Base-by-base conservation (phyloP, 176 grass and related monocot species). In the Avena sativa region DNA sequence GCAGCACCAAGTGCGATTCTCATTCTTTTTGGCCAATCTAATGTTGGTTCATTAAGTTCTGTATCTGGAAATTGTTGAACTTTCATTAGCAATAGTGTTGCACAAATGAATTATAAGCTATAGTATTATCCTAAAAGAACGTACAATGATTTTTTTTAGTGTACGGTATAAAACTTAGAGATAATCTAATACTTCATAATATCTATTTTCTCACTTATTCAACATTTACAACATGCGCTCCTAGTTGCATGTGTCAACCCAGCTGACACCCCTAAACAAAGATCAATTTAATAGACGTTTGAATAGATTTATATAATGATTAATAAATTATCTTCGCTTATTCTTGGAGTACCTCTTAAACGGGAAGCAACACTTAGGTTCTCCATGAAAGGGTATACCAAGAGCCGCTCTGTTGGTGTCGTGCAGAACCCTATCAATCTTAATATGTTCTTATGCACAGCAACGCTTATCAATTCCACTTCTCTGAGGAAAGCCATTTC, bases 351-450 rank as follows among this genome's bases (percentile, higher is more conserved):
- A 99, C 97, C 97, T 99, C 94, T 87, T 80, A 99, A 89, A 69
- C 78, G 79, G 2, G 91, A 91, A 53, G 97, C 92, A 50, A 99
- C 97, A 79, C 97, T 96, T 20, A 94, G 78, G 84, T 99, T 99
- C 72, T 91, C 85, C 94, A 99, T 99, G 47, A 91, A 99, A 76
- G 97, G 94, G 87, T 99, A 99, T 66, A 99, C 94, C 67, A 99
- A 92, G 55, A 99, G 90, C 25, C 90, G 82, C 32, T 99, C 97
- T 2, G 52, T 90, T 0, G 70, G 10, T 71, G 92, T 99, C 0
- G 89, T 96, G 79, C 97, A 99, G 65, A 91, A 99, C n/a, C 97
- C 97, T 83, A 94, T 94, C 83, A 99, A 74, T 85, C 87, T 88
- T 63, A 99, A 71, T 83, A 99, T 92, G 72, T 99, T 99, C 74